Conservation (phyloP, 768 basidiomycete genomes). For the Coprinopsis sp. region DNA sequence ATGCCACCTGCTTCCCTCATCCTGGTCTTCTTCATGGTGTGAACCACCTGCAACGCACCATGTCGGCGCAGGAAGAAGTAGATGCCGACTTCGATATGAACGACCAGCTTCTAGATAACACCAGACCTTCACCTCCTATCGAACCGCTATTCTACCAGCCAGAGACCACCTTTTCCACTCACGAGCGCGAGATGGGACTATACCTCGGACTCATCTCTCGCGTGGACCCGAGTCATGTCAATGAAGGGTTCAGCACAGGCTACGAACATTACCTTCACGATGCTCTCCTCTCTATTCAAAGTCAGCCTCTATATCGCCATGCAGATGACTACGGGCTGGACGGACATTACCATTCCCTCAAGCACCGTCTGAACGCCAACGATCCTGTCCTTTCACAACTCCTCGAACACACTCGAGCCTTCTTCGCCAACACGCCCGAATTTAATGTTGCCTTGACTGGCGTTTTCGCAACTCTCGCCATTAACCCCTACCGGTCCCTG, state of each 20-base stretch:
- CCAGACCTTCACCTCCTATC: conserved; percentile 14
- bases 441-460: conserved; percentile 87
- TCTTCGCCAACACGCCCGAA: conserved; percentile 84
- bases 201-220: conserved; percentile 78
- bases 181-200: conserved; percentile 79
- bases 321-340: not conserved
- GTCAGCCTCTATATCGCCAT: conserved; percentile 34
- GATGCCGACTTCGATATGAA: conserved; percentile 23
- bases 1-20: conserved; percentile 71
- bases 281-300: conserved; percentile 63
- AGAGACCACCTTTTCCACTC: conserved; percentile 70
- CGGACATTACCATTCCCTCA: conserved; percentile 30
- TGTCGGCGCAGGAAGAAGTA: conserved; percentile 43
- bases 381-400: conserved; percentile 71
- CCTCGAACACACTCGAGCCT: conserved; percentile 65
- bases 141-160: conserved; percentile 52
- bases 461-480: conserved; percentile 70
- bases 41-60: conserved; percentile 15
- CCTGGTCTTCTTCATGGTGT: conserved; percentile 34
- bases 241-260: conserved; percentile 76
- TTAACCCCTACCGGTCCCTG: conserved; percentile 82
- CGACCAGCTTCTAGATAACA: conserved; percentile 36
- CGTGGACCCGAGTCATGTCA: conserved; percentile 63
- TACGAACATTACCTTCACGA: conserved; percentile 82
- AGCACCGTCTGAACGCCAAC: conserved; percentile 74